phyloP scores from a whole-genome alignment of 805 yeast genomes.

The Starmerella apicola region DNA sequence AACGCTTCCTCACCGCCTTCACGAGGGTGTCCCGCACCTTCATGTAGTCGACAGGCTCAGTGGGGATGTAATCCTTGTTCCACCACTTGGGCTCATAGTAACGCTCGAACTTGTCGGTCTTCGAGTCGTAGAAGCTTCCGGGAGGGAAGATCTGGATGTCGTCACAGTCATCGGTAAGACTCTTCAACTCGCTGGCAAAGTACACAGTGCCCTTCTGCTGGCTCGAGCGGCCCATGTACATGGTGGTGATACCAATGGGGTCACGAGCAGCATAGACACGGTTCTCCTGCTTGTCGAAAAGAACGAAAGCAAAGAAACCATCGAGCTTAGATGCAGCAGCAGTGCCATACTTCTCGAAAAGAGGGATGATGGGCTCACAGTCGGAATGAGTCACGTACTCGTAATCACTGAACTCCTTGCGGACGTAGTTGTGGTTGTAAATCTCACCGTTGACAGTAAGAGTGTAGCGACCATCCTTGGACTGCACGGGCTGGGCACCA shows the following conservation, averaged over 20 bases:
- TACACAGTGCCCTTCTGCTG: slow-evolving; percentile 59
- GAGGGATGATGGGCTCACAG: slow-evolving; percentile 95
- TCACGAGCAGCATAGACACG: slow-evolving; percentile 95
- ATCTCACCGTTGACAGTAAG: slow-evolving; percentile 96
- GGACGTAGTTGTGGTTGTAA: slow-evolving; percentile 85
- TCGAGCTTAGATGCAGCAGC: slow-evolving; percentile 90
- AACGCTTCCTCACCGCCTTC: slow-evolving; percentile 93
- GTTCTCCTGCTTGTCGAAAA: slow-evolving; percentile 74
- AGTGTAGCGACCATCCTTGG: slow-evolving; percentile 57
- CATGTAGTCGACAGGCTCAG: slow-evolving; percentile 60
- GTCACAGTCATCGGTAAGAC: slow-evolving; percentile 90
- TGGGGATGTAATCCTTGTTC: slow-evolving; percentile 67
- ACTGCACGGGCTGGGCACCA: slow-evolving; percentile 95
- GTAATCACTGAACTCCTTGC: slow-evolving; percentile 65
- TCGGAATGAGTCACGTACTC: slow-evolving; percentile 76
- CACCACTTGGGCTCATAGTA: slow-evolving; percentile 93
- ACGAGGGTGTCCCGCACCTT: slow-evolving; percentile 71
- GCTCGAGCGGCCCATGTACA: slow-evolving; percentile 82
- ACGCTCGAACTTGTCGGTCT: slow-evolving; percentile 71
- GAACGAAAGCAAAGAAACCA: slow-evolving; percentile 96
- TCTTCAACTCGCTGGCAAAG: slow-evolving; percentile 91
- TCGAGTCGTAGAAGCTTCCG: slow-evolving; percentile 91
- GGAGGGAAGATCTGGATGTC: slow-evolving; percentile 91
- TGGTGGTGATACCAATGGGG: slow-evolving; percentile 93
- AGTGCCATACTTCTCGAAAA: slow-evolving; percentile 70